Percentiles rank a stretch among this genome's conserved stretches.
phyloP scores from a whole-genome alignment of 495 filamentous ascomycete species.

The Trichoderma asperelloides region DNA sequence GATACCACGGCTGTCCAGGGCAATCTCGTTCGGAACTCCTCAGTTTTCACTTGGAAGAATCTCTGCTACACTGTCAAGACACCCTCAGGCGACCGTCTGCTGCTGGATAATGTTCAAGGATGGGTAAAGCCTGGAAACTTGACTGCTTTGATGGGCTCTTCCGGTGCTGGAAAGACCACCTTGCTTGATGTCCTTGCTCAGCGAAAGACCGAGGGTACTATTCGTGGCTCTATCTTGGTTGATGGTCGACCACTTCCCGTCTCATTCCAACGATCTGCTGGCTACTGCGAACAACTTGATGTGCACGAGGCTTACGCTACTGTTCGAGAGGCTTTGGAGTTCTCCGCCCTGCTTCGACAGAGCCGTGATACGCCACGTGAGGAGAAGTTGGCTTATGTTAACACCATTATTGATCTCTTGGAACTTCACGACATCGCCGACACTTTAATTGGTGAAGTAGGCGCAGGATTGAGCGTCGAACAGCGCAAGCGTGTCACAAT shows the following conservation, averaged over 20 bases:
- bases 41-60: conserved; percentile 67
- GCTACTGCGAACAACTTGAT: conserved; percentile 85
- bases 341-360: conserved; percentile 77
- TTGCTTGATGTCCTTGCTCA: conserved; percentile 63
- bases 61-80: conserved; percentile 68
- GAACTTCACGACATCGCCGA: conserved; percentile 75
- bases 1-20: conserved; percentile 37
- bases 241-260: conserved; percentile 62
- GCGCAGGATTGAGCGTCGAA: conserved; percentile 55
- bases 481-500: conserved; percentile 75
- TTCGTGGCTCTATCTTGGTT: conserved; percentile 66
- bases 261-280: conserved; percentile 60
- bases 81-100: conserved; percentile 56
- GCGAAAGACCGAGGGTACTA: conserved; percentile 61
- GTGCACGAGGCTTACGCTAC: conserved; percentile 74
- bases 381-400: conserved; percentile 76
- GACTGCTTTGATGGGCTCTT: conserved; percentile 76
- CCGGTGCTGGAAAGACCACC: conserved; percentile 69
- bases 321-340: conserved; percentile 72
- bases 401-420: conserved; percentile 78
- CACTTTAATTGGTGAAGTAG: conserved; percentile 73
- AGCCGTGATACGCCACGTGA: conserved; percentile 50
- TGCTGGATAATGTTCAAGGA: conserved; percentile 60
- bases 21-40: conserved; percentile 50
- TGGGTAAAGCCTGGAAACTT: conserved; percentile 70